Evolutionary conservation across 2,329 filamentous ascomycete species (phyloP).

Genomic region (Coleophoma cylindrospora): DNA sequence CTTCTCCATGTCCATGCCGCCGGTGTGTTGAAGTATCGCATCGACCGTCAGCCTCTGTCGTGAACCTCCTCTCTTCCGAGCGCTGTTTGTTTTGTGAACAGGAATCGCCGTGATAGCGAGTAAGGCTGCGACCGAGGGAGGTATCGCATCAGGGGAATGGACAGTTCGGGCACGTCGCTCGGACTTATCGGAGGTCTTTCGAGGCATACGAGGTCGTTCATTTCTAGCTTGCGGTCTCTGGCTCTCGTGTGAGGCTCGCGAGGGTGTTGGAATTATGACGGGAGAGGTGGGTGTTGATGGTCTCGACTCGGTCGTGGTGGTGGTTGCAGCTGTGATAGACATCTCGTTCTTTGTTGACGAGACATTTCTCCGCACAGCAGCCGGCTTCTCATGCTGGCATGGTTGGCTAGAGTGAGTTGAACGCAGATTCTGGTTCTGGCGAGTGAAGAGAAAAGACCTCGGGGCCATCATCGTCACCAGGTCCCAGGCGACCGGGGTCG

Average conservation of each 20-base stretch:
- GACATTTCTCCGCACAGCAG: slow-evolving; percentile 7
- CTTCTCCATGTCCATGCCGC: slow-evolving; percentile 49
- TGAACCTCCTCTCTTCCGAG: slow-evolving; percentile 11
- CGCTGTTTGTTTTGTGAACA: slow-evolving; percentile 30
- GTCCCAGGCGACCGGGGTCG: slow-evolving; percentile 3
- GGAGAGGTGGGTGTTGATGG: slow-evolving; percentile 21
- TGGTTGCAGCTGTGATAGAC: slow-evolving; percentile 1
- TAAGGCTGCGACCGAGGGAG: slow-evolving; percentile 55
- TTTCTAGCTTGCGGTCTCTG: slow-evolving; percentile 16
- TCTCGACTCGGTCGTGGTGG: slow-evolving; percentile 8
- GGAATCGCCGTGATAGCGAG: slow-evolving; percentile 59
- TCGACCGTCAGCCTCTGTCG: slow-evolving; percentile 46
- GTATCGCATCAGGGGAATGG: slow-evolving; percentile 48
- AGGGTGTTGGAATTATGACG: slow-evolving; percentile 21
- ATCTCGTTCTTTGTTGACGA: slow-evolving; percentile 3
- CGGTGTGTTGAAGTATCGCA: slow-evolving; percentile 47
- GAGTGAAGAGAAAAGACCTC: slow-evolving; percentile 20
- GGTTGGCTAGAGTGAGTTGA: slow-evolving; percentile 8
- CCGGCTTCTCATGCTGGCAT: slow-evolving; percentile 10
- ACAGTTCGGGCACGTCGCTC: slow-evolving; percentile 32
- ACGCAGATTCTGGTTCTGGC: not conserved
- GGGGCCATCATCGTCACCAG: slow-evolving; percentile 18
- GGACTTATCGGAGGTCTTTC: slow-evolving; percentile 7
- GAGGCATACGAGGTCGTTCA: slow-evolving; percentile 12
- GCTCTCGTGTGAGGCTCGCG: slow-evolving; percentile 13